Conservation (phyloP, 2,329 filamentous ascomycete genomes). For the Aspergillus proliferans region DNA sequence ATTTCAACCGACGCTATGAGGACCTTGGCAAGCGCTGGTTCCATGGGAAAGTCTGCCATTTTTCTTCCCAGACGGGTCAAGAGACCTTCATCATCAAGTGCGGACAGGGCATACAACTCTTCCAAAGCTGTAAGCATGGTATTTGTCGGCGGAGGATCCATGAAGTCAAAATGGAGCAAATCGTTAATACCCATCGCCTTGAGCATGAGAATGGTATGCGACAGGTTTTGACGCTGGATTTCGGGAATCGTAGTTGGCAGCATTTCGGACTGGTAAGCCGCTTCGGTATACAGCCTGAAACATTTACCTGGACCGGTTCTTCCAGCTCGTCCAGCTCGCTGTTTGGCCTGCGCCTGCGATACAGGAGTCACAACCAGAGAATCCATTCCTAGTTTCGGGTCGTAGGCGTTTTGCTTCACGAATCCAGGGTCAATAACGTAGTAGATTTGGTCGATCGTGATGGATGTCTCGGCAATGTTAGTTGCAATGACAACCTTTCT, state of each 20-base stretch:
- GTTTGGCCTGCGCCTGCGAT: conserved; percentile 92
- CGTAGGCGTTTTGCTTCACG: conserved; percentile 95
- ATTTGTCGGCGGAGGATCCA: conserved; percentile 96
- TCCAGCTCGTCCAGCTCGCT: conserved; percentile 85
- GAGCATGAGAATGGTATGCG: conserved; percentile 90
- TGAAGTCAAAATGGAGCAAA: conserved; percentile 93
- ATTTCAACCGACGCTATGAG: conserved; percentile 83
- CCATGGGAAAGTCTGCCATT: conserved; percentile 99
- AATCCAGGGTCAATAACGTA: conserved; percentile 97
- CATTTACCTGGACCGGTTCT: conserved; percentile 94
- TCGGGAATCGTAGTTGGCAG: conserved; percentile 91
- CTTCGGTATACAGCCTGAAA: conserved; percentile 91
- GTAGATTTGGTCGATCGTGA: conserved; percentile 96
- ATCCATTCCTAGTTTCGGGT: conserved; percentile 97
- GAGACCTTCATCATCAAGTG: conserved; percentile 90
- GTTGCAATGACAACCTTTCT: conserved; percentile 96
- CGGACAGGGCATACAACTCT: conserved; percentile 85
- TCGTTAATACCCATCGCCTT: conserved; percentile 99
- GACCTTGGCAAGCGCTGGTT: conserved; percentile 83
- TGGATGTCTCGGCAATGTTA: conserved; percentile 96
- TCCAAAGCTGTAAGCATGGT: conserved; percentile 96
- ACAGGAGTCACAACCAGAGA: conserved; percentile 92
- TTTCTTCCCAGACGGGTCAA: conserved; percentile 86
- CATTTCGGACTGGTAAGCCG: conserved; percentile 95
- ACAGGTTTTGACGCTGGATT: conserved; percentile 90